Conservation (phyloP, 75 land plant species). For the Chamaecyparis obtusa region DNA sequence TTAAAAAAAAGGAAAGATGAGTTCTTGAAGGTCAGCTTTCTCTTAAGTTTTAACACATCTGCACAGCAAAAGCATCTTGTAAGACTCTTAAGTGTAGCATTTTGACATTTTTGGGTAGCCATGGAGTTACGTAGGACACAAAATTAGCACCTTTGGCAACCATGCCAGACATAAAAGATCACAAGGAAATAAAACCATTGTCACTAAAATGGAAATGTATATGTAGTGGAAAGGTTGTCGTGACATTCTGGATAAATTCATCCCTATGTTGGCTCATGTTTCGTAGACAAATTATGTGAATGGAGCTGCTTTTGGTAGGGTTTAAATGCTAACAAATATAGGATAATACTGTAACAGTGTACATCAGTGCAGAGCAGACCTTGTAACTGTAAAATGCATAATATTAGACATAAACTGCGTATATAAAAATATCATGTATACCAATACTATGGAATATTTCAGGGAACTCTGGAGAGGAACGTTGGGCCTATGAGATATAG, state of each 20-base stretch:
- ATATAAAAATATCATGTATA: too few relatives aligned
- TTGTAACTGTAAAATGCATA: too few relatives aligned
- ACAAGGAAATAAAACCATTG: neutral
- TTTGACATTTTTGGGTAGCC: neutral
- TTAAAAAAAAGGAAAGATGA: neutral
- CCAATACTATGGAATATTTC: too few relatives aligned
- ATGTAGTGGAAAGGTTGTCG: neutral
- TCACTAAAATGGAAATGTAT: neutral
- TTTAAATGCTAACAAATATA: too few relatives aligned
- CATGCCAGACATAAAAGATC: neutral
- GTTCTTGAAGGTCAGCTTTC: neutral
- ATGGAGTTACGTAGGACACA: neutral
- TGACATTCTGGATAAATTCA: neutral
- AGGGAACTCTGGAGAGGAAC: too few relatives aligned
- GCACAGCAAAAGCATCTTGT: neutral
- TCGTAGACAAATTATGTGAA: neutral
- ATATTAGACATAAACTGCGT: too few relatives aligned
- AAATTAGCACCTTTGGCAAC: neutral
- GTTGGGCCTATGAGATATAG: too few relatives aligned
- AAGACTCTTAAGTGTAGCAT: neutral
- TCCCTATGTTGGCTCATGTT: neutral
- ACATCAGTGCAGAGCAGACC: too few relatives aligned
- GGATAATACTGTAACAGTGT: too few relatives aligned
- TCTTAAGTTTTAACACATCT: neutral
- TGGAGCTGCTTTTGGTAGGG: neutral